These are phyloP conservation scores for Phytophthora citricola DNA, from an alignment of 352 stramenopile species.

Conservation along the genomic window DNA sequence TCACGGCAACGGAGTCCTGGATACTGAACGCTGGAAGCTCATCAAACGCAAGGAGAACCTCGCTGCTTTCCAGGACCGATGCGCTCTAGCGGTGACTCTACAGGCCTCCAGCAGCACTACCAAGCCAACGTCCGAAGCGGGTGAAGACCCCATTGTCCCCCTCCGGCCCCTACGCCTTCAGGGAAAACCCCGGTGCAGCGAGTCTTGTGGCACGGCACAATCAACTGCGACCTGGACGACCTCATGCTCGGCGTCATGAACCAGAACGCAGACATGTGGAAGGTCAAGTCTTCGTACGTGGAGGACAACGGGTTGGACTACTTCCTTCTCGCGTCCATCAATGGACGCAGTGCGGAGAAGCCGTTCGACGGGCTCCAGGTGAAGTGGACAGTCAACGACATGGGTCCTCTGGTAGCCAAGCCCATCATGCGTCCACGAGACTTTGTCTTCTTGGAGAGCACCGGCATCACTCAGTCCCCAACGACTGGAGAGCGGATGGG, in stretches of 20 bases:
- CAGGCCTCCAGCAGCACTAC: slow-evolving; percentile 30
- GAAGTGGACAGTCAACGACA: slow-evolving; percentile 47
- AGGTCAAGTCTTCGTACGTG: slow-evolving; percentile 56
- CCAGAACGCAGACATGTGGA: slow-evolving; percentile 45
- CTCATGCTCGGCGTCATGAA: slow-evolving; percentile 47
- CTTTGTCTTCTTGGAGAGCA: slow-evolving; percentile 53
- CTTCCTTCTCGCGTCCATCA: slow-evolving; percentile 37
- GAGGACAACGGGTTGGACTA: slow-evolving; percentile 44
- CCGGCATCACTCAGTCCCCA: slow-evolving; percentile 40
- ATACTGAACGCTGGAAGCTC: slow-evolving; percentile 52
- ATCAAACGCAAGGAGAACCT: slow-evolving; percentile 61
- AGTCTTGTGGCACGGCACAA: slow-evolving; percentile 45
- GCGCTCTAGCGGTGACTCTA: slow-evolving; percentile 37
- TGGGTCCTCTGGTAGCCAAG: slow-evolving; percentile 37
- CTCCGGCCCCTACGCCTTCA: slow-evolving; percentile 5
- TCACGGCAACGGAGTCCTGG: slow-evolving; percentile 42
- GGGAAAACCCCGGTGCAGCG: slow-evolving; percentile 19
- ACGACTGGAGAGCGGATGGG: slow-evolving; percentile 52
- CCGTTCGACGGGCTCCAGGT: slow-evolving; percentile 45
- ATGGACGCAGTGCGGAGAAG: slow-evolving; percentile 21
- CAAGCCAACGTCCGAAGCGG: slow-evolving; percentile 14
- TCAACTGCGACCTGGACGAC: slow-evolving; percentile 55
- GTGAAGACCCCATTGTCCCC: slow-evolving; percentile 28
- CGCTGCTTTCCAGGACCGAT: slow-evolving; percentile 52
- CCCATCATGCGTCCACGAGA: slow-evolving; percentile 47